A percentile compares a stretch with the other conserved stretches of the same genome.
These are phyloP conservation scores for Canavalia ensiformis DNA, from an alignment of 306 rosid genomes.

Conservation along the genomic window DNA sequence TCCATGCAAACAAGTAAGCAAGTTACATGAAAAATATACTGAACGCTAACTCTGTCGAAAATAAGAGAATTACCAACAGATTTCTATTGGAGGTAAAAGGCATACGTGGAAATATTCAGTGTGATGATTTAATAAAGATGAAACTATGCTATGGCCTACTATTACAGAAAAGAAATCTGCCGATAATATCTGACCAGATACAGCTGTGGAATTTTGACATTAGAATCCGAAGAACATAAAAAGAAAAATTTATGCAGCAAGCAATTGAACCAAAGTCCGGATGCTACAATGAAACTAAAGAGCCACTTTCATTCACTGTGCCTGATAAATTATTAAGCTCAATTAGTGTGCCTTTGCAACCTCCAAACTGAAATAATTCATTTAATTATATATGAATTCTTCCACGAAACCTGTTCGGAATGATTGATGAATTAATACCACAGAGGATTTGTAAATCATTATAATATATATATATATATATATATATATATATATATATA, in stretches of 20 bases:
- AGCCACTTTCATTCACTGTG: constrained; percentile 13
- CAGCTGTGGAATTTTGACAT: constrained; percentile 29
- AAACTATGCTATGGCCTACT: background rate
- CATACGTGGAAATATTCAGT: constrained; percentile 1
- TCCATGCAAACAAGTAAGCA: constrained; percentile 24
- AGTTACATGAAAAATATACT: constrained; percentile 13
- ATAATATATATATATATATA: background rate
- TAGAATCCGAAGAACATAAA: constrained; percentile 31
- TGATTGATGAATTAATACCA: constrained; percentile 15
- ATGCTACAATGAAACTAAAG: constrained; percentile 29
- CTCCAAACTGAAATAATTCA: constrained; percentile 21
- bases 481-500: background rate
- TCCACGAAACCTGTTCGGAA: background rate
- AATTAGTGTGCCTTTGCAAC: constrained; percentile 26
- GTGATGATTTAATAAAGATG: background rate
- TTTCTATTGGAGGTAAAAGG: constrained; percentile 25
- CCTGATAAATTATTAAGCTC: constrained; percentile 7
- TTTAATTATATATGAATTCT: constrained; percentile 2
- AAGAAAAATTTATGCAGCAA: constrained; percentile 36
- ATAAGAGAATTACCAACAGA: constrained; percentile 28
- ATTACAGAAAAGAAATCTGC: constrained; percentile 24
- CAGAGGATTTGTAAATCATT: background rate
- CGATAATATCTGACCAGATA: background rate
- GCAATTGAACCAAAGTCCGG: constrained; percentile 31
- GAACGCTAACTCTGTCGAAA: constrained; percentile 26